Percentiles rank a stretch among this genome's conserved stretches.
These are phyloP conservation scores for sorghum (Sorghum bicolor) DNA, from an alignment of 176 grass and related monocot species.

Conservation along the genomic window Sorghum_bicolor_NCBIv3 NC_012875.2:3570501-3571000, in stretches of 20 bases:
- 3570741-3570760: conserved; percentile 15
- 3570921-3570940: not conserved
- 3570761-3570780: not conserved
- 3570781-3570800: not conserved
- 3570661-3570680: not conserved
- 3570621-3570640: conserved; percentile 50
- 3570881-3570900: not conserved
- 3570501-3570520: not conserved
- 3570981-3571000: not conserved
- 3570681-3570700: conserved; percentile 37
- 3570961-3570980: not conserved
- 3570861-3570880: not conserved
- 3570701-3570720: conserved; percentile 34
- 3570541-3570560: not conserved
- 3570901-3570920: not conserved
- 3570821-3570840: not conserved
- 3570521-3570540: not conserved
- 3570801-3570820: not conserved
- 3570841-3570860: not conserved
- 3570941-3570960: not conserved
- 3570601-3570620: not conserved
- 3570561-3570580: not conserved
- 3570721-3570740: conserved; percentile 18
- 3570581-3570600: not conserved
- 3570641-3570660: conserved; percentile 1